Conservation (phyloP, 495 filamentous ascomycete genomes). For the Neurospora terricola region DNA sequence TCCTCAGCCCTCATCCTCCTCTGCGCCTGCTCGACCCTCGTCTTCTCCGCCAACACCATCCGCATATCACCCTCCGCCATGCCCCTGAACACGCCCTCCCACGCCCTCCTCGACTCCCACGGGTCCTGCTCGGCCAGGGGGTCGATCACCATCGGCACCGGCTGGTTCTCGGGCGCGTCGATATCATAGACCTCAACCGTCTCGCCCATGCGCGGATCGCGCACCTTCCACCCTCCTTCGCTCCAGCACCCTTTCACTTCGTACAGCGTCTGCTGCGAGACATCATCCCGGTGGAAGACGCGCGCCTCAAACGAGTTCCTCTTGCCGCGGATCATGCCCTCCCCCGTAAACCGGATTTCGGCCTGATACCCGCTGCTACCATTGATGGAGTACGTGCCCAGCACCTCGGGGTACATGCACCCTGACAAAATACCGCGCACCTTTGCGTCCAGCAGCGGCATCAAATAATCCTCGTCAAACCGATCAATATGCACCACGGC, state of each 20-base stretch:
- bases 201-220: constrained; percentile 21
- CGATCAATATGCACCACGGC: constrained; percentile 42
- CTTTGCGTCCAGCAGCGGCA: constrained; percentile 34
- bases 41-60: constrained; percentile 24
- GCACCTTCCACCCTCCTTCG: constrained; percentile 26
- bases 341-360: constrained; percentile 29
- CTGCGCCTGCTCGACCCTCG: constrained; percentile 29
- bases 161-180: constrained; percentile 17
- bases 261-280: constrained; percentile 15
- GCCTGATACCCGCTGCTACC: constrained; percentile 26
- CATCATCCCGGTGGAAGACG: constrained; percentile 13
- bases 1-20: constrained; percentile 54
- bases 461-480: constrained; percentile 41
- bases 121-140: constrained; percentile 28
- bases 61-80: constrained; percentile 29
- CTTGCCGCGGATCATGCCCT: constrained; percentile 24
- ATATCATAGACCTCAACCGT: constrained; percentile 22
- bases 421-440: constrained; percentile 35
- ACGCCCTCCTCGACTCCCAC: constrained; percentile 36
- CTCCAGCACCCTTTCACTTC: constrained; percentile 30
- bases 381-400: constrained; percentile 27
- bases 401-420: constrained; percentile 32
- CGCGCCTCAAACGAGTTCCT: constrained; percentile 24
- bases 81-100: constrained; percentile 25
- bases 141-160: constrained; percentile 13